Conservation (phyloP, 306 rosid genomes). For the Cicer chorassanicum region DNA sequence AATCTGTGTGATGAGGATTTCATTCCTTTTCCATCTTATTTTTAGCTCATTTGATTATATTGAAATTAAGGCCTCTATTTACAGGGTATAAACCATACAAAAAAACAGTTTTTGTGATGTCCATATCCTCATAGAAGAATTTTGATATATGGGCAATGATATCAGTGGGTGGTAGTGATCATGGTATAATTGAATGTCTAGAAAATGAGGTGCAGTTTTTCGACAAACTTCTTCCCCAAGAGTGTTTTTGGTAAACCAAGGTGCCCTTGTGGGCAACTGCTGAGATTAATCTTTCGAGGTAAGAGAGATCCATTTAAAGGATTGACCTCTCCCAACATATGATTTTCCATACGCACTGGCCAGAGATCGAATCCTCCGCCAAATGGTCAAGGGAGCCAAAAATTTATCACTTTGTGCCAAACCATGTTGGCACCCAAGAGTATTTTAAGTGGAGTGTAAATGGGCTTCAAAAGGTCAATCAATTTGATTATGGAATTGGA, state of each 20-base stretch:
- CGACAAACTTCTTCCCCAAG: neutral
- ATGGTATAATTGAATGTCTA: constrained; percentile 9
- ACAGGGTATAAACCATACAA: neutral
- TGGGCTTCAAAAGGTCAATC: constrained; percentile 3
- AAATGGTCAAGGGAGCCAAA: no score
- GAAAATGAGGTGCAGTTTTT: constrained; percentile 19
- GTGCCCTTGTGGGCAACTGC: no score
- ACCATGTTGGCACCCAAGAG: neutral
- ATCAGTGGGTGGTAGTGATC: neutral
- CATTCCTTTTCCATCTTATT: neutral
- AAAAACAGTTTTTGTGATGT: neutral
- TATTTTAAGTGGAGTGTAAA: neutral
- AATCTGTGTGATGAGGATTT: neutral
- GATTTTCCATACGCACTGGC: no score
- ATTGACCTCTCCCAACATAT: no score
- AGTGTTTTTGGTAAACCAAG: neutral
- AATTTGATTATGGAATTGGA: constrained; percentile 3
- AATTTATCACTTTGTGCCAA: no score
- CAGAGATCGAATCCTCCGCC: no score
- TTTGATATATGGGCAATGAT: constrained; percentile 23
- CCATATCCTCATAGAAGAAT: neutral
- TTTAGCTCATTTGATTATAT: neutral
- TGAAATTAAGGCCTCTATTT: neutral
- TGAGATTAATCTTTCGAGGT: no score
- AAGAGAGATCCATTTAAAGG: no score